phyloP scores from a whole-genome alignment of 345 rosid genomes.

The Theobroma cacao region DNA sequence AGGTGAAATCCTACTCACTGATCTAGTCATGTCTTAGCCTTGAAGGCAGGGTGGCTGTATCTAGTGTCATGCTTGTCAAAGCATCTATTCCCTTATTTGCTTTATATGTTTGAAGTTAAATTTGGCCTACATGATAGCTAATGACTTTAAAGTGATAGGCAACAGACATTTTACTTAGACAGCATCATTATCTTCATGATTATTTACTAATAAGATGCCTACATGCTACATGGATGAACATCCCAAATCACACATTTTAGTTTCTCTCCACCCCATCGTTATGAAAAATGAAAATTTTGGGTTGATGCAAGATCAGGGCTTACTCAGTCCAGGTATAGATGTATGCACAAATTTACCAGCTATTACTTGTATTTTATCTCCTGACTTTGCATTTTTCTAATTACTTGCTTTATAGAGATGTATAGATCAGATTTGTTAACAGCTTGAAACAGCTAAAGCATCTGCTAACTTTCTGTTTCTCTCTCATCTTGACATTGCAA shows the following conservation, averaged over 20 bases:
- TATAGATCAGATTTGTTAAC: not conserved
- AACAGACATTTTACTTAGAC: not conserved
- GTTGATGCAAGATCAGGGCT: not conserved
- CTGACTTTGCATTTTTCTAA: not conserved
- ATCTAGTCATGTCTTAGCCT: not conserved
- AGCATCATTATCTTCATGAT: constrained; percentile 9
- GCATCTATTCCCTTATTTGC: not conserved
- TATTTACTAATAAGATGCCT: constrained; percentile 11
- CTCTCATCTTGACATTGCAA: not conserved
- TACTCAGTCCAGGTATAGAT: not conserved
- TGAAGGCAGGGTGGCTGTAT: not conserved
- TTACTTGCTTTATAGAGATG: not conserved
- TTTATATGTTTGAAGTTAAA: constrained; percentile 1
- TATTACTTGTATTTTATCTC: not conserved
- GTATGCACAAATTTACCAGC: not conserved
- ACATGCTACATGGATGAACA: not conserved
- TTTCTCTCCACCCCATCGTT: not conserved
- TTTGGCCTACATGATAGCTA: not conserved
- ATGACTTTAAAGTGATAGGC: not conserved
- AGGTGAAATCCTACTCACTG: not conserved
- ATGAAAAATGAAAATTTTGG: not conserved
- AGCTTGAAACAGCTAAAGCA: not conserved
- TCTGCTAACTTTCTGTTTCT: not conserved
- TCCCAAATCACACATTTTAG: not conserved
- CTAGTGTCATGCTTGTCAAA: not conserved